phyloP scores from a whole-genome alignment of 306 rosid species.

The Fagus sylvatica region DNA sequence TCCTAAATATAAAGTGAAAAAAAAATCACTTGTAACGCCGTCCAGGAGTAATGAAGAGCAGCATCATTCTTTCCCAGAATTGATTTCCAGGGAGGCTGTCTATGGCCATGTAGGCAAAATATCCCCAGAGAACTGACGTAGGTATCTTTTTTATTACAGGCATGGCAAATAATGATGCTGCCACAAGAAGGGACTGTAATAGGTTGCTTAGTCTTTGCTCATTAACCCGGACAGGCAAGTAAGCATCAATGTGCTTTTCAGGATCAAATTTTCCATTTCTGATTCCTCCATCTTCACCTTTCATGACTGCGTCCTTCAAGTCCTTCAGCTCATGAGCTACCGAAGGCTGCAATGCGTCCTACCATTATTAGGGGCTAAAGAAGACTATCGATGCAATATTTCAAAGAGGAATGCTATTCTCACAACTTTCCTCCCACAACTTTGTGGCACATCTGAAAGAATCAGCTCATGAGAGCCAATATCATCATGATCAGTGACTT shows the following conservation, averaged over 20 bases:
- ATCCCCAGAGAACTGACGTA: slow-evolving; percentile 91
- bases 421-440: no score
- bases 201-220: slow-evolving; percentile 94
- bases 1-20: not conserved
- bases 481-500: not conserved
- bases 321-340: slow-evolving; percentile 70
- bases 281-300: not conserved
- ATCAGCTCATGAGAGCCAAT: not conserved
- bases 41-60: slow-evolving; percentile 62
- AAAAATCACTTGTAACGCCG: slow-evolving; percentile 68
- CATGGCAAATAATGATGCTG: slow-evolving; percentile 70
- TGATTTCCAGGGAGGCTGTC: slow-evolving; percentile 97
- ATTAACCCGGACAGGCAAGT: slow-evolving; percentile 76
- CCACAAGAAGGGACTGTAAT: slow-evolving; percentile 74
- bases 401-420: no score
- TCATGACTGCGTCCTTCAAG: slow-evolving; percentile 61
- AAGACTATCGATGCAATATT: not conserved
- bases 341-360: slow-evolving; percentile 44
- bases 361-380: slow-evolving; percentile 8
- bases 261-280: slow-evolving; percentile 64
- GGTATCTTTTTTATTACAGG: slow-evolving; percentile 75
- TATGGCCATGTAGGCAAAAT: slow-evolving; percentile 89
- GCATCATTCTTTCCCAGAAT: slow-evolving; percentile 76
- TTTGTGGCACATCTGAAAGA: not conserved
- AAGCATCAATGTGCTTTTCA: slow-evolving; percentile 71